Conservation (phyloP, 352 stramenopile species). For the Globisporangium uncinulatum region DNA sequence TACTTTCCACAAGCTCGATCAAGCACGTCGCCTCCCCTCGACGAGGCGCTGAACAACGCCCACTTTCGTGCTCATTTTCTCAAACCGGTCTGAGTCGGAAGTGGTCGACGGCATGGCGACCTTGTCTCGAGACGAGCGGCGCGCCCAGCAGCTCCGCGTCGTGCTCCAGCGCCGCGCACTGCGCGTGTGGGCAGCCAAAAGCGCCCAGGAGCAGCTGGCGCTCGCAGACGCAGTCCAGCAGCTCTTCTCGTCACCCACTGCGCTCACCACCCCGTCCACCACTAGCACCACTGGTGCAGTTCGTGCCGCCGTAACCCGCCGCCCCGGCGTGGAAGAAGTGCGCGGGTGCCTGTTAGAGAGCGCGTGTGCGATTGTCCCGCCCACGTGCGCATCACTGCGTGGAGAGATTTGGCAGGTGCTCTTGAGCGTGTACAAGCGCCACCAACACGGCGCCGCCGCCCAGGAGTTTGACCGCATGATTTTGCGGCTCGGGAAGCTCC, state of each 20-base stretch:
- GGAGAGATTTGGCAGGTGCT: slow-evolving; percentile 81
- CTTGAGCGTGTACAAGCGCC: slow-evolving; percentile 75
- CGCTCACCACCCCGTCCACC: slow-evolving; percentile 6
- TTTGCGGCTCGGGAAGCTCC: slow-evolving; percentile 50
- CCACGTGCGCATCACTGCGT: slow-evolving; percentile 40
- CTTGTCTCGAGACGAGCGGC: slow-evolving; percentile 24
- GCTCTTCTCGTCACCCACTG: slow-evolving; percentile 47
- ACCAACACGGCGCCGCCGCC: slow-evolving; percentile 60
- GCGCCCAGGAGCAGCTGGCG: slow-evolving; percentile 41
- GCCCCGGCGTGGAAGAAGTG: slow-evolving; percentile 67
- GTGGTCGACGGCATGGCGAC: slow-evolving; percentile 13
- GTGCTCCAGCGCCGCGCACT: slow-evolving; percentile 46
- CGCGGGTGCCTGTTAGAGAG: slow-evolving; percentile 50
- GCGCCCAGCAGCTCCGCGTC: slow-evolving; percentile 20
- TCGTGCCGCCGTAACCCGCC: slow-evolving; percentile 54
- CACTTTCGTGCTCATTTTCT: too few relatives aligned
- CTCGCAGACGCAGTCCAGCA: slow-evolving; percentile 51
- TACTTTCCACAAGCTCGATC: too few relatives aligned
- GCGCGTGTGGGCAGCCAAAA: slow-evolving; percentile 53
- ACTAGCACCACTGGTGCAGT: slow-evolving; percentile 8
- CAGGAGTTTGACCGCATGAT: slow-evolving; percentile 77
- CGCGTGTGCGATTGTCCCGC: slow-evolving; percentile 43
- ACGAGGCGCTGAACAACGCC: too few relatives aligned
- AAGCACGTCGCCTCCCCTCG: too few relatives aligned
- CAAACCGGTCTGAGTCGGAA: too few relatives aligned